These are phyloP conservation scores for Lachnellula willkommii DNA, from an alignment of 2,329 filamentous ascomycete genomes.

Conservation along the genomic window DNA sequence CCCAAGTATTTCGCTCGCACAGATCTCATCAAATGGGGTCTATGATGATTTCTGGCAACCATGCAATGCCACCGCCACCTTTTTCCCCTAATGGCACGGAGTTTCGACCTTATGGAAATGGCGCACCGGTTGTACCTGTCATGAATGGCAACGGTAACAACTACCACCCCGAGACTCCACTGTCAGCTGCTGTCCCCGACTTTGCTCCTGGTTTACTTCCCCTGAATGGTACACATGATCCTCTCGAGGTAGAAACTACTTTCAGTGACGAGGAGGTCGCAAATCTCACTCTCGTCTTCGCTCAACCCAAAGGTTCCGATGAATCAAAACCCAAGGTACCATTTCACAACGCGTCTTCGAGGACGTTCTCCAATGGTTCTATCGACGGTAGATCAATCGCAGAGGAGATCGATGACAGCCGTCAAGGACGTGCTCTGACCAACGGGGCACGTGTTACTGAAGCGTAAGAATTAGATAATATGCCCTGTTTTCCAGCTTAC, in stretches of 20 bases:
- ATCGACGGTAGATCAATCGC: constrained; percentile 48
- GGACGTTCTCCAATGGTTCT: constrained; percentile 51
- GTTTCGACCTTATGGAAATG: constrained; percentile 23
- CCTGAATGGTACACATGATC: constrained; percentile 19
- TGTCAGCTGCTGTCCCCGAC: constrained; percentile 60
- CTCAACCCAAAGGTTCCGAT: constrained; percentile 34
- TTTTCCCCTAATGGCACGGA: constrained; percentile 31
- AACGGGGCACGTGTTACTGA: constrained; percentile 36
- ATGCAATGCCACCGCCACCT: constrained; percentile 25
- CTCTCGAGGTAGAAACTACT: constrained; percentile 32
- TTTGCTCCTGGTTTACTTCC: constrained; percentile 37
- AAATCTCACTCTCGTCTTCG: constrained; percentile 46
- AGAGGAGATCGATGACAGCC: constrained; percentile 40
- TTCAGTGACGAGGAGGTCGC: constrained; percentile 50
- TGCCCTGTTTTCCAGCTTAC: neutral
- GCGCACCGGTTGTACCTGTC: constrained; percentile 9
- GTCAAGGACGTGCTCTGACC: constrained; percentile 33
- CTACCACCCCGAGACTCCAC: constrained; percentile 42
- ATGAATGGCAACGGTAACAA: constrained; percentile 37
- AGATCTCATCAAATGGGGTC: constrained; percentile 23
- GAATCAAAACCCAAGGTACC: constrained; percentile 31
- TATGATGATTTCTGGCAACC: constrained; percentile 25
- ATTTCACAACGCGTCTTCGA: constrained; percentile 37
- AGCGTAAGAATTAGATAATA: constrained; percentile 27
- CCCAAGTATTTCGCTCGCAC: constrained; percentile 30